Percentiles rank a stretch among this genome's conserved stretches.
Evolutionary conservation across 75 land plant species (phyloP).

Genomic region (Pinus taeda): DNA sequence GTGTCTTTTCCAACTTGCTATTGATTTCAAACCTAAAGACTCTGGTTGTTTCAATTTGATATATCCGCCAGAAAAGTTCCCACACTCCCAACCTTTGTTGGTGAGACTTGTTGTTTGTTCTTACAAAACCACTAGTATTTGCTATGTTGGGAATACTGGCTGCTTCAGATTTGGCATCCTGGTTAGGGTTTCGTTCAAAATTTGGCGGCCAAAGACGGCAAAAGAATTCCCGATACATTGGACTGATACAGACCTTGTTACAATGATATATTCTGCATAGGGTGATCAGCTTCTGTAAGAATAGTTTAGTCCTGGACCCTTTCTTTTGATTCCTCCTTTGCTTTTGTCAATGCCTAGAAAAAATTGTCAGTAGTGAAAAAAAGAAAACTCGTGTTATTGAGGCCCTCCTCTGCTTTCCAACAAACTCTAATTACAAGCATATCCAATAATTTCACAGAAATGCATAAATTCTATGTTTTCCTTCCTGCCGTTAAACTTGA

Average conservation of each 20-base stretch:
- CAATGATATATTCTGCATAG: background rate
- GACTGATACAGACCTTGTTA: background rate
- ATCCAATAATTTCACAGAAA: background rate
- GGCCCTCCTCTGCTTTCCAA: background rate
- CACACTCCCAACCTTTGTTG: background rate
- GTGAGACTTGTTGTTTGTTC: background rate
- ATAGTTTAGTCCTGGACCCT: background rate
- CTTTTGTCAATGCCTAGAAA: background rate
- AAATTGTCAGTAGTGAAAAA: background rate
- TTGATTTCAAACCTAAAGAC: background rate
- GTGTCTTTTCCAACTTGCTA: background rate
- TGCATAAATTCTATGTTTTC: background rate
- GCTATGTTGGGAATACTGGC: background rate
- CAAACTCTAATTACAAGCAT: no score
- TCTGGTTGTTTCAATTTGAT: background rate
- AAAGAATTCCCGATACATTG: conserved; percentile 7
- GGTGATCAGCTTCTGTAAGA: background rate
- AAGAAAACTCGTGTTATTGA: background rate
- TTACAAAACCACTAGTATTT: background rate
- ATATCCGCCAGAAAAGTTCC: background rate
- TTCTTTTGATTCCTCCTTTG: background rate
- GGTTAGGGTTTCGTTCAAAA: background rate
- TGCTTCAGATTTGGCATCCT: background rate
- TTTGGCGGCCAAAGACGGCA: background rate
- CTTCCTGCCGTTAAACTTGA: background rate